A percentile compares a stretch with the other conserved stretches of the same genome.
Evolutionary conservation across 805 yeast genomes (phyloP).

Genomic region (Spathaspora sp.): DNA sequence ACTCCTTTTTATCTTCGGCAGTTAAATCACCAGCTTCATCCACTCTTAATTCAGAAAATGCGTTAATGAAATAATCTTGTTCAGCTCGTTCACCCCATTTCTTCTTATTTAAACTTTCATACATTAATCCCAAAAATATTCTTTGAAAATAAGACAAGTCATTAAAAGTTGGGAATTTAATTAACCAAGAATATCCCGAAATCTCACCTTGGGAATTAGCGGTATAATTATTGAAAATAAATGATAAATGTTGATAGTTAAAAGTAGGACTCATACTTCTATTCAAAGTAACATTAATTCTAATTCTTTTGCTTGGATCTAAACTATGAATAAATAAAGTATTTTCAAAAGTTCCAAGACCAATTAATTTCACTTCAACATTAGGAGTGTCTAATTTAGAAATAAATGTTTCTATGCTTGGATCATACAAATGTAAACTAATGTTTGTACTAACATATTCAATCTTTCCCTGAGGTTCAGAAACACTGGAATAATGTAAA

Average conservation of each 20-base stretch:
- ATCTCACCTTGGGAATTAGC: slow-evolving; percentile 15
- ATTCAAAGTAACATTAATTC: slow-evolving; percentile 15
- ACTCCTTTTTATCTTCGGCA: slow-evolving; percentile 29
- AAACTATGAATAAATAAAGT: slow-evolving; percentile 43
- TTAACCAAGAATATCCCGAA: slow-evolving; percentile 56
- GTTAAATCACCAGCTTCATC: slow-evolving; percentile 12
- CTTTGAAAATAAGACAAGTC: slow-evolving; percentile 50
- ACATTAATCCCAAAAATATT: slow-evolving; percentile 47
- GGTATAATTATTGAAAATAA: slow-evolving; percentile 58
- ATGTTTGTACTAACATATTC: slow-evolving; percentile 21
- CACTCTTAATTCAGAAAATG: slow-evolving; percentile 40
- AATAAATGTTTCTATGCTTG: slow-evolving; percentile 45
- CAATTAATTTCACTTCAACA: slow-evolving; percentile 34
- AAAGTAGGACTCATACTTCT: slow-evolving; percentile 64
- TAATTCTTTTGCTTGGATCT: slow-evolving; percentile 2
- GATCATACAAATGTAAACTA: slow-evolving; percentile 58
- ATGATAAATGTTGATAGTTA: slow-evolving; percentile 51
- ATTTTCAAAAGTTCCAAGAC: slow-evolving; percentile 48
- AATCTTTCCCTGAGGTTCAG: slow-evolving; percentile 13
- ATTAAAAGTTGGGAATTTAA: slow-evolving; percentile 46
- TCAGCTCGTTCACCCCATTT: slow-evolving; percentile 50
- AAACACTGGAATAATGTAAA: neutral
- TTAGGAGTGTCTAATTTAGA: slow-evolving; percentile 31
- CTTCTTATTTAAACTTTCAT: slow-evolving; percentile 55
- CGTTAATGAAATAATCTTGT: slow-evolving; percentile 53